A percentile compares a stretch with the other conserved stretches of the same genome.
phyloP scores from a whole-genome alignment of 139 green algal genomes.

The Desmodesmus armatus region DNA sequence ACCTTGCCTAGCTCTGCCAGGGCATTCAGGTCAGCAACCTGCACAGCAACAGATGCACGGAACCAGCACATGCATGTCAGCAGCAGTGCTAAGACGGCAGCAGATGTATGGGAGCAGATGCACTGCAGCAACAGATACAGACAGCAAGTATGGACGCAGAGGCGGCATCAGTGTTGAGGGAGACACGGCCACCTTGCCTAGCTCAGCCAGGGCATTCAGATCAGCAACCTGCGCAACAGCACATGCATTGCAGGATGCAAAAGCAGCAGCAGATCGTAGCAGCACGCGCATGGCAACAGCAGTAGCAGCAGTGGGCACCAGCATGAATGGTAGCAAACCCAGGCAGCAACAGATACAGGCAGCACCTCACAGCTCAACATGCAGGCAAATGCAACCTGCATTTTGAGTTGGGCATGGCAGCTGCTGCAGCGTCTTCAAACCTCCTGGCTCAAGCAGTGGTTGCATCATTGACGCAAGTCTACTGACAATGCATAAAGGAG shows the following conservation, averaged over 20 bases:
- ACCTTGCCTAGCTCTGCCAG: slow-evolving; percentile 12
- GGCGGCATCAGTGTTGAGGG: neutral
- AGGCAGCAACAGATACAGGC: neutral
- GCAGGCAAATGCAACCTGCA: no score
- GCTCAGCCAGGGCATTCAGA: neutral
- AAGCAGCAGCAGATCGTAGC: neutral
- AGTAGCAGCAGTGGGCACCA: no score
- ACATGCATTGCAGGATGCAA: neutral
- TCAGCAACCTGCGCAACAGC: neutral
- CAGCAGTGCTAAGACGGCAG: no score
- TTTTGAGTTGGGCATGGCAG: no score
- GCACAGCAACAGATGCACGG: neutral
- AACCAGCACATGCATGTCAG: slow-evolving; percentile 36
- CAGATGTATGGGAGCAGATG: no score
- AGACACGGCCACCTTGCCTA: slow-evolving; percentile 1
- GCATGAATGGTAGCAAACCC: neutral
- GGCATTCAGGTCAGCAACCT: slow-evolving; percentile 12
- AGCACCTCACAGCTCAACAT: no score
- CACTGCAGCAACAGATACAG: no score
- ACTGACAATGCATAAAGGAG: no score
- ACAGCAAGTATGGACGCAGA: neutral
- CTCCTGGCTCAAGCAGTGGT: no score
- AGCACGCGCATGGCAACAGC: no score
- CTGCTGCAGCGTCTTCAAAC: no score
- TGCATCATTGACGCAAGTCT: no score